Evolutionary conservation across 495 filamentous ascomycete genomes (phyloP).

Genomic region (Darksidea phi): DNA sequence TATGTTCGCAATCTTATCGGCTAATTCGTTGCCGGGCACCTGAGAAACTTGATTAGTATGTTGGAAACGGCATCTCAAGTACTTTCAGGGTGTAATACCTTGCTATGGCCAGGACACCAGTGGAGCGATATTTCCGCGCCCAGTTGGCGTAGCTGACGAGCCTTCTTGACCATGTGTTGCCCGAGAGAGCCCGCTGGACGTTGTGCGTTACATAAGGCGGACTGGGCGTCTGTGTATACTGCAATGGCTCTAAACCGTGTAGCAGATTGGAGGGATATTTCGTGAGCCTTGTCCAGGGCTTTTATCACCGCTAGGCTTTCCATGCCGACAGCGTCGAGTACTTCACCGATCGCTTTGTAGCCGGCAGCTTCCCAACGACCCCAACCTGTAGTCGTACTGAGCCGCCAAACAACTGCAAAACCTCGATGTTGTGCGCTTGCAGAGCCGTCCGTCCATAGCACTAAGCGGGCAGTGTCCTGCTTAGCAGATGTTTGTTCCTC

Average conservation of each 20-base stretch:
- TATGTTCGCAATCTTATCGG: slow-evolving; percentile 1
- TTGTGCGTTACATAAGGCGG: neutral
- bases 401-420: slow-evolving; percentile 3
- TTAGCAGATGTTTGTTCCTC: slow-evolving; percentile 4
- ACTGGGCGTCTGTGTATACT: slow-evolving; percentile 5
- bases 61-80: neutral
- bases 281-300: neutral
- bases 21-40: slow-evolving; percentile 15
- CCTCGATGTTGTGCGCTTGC: neutral
- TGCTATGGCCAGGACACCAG: slow-evolving; percentile 8
- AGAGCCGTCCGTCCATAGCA: slow-evolving; percentile 8
- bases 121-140: neutral
- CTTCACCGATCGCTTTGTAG: neutral
- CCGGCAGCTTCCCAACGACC: neutral
- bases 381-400: neutral
- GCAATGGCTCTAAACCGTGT: neutral
- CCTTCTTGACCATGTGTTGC: slow-evolving; percentile 1
- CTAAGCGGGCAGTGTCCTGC: neutral
- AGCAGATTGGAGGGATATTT: neutral
- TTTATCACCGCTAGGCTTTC: slow-evolving; percentile 9
- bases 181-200: neutral
- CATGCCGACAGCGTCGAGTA: neutral
- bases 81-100: neutral
- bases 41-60: neutral
- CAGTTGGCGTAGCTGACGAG: neutral